Evolutionary conservation across 2,329 filamentous ascomycete genomes (phyloP).

Genomic region (Hypoxylon sp.): DNA sequence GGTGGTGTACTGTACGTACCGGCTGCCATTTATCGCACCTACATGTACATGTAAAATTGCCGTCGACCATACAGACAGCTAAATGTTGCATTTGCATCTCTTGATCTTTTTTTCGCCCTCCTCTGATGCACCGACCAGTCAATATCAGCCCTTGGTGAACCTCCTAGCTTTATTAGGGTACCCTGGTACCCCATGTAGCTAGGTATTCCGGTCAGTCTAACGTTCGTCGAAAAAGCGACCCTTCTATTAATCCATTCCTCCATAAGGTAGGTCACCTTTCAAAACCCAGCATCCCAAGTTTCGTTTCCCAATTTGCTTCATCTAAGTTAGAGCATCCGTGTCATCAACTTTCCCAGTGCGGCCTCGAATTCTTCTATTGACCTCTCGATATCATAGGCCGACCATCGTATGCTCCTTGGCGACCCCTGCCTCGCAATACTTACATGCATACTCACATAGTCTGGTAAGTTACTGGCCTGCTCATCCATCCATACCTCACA

Average conservation of each 20-base stretch:
- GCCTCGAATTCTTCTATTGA: constrained; percentile 1
- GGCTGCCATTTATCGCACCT: not conserved
- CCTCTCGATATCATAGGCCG: constrained; percentile 43
- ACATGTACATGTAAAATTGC: constrained; percentile 19
- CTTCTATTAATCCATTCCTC: constrained; percentile 39
- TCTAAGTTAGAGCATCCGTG: constrained; percentile 40
- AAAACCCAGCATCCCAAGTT: constrained; percentile 35
- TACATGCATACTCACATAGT: constrained; percentile 12
- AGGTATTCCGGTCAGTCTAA: constrained; percentile 32
- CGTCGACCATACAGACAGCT: constrained; percentile 18
- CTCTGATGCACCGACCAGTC: constrained; percentile 36
- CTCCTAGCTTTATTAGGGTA: constrained; percentile 42
- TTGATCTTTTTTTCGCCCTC: constrained; percentile 22
- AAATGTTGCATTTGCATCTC: constrained; percentile 42
- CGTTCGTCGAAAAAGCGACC: constrained; percentile 37
- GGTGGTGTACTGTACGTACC: constrained; percentile 3
- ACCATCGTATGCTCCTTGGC: constrained; percentile 44
- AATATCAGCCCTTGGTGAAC: constrained; percentile 43
- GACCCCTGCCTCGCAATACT: constrained; percentile 29
- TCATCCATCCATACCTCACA: constrained; percentile 34
- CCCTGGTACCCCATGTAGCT: constrained; percentile 37
- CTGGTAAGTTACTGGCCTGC: constrained; percentile 21
- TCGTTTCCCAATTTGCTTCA: constrained; percentile 42
- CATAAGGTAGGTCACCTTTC: constrained; percentile 32
- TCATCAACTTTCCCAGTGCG: constrained; percentile 20